Percentiles rank a stretch among this genome's conserved stretches.
phyloP scores from a whole-genome alignment of 306 rosid genomes.

The Luffa acutangula region DNA sequence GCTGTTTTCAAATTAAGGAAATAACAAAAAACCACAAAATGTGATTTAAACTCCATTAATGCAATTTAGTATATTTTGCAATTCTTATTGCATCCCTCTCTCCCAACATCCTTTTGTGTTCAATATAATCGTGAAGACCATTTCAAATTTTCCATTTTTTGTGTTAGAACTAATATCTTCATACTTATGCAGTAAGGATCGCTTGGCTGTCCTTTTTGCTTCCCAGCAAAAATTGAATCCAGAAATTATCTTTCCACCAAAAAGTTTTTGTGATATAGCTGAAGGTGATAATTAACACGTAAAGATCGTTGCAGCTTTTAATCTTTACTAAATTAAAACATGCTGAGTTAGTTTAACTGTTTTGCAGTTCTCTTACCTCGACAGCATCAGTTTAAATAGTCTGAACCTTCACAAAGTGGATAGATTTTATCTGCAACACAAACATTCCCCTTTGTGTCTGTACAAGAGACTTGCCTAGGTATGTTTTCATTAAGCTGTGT shows the following conservation, averaged over 20 bases:
- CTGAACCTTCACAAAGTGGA: neutral
- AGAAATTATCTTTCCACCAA: constrained; percentile 41
- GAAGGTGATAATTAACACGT: constrained; percentile 42
- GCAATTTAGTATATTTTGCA: neutral
- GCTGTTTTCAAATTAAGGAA: neutral
- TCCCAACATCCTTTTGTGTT: neutral
- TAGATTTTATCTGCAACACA: constrained; percentile 7
- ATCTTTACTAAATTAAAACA: neutral
- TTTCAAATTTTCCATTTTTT: neutral
- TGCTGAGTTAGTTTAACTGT: neutral
- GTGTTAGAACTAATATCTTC: constrained; percentile 8
- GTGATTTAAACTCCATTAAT: neutral
- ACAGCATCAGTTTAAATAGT: constrained; percentile 25
- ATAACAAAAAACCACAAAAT: no score
- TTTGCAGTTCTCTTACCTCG: constrained; percentile 54
- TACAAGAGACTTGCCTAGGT: constrained; percentile 11
- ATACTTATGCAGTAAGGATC: constrained; percentile 53
- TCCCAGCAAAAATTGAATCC: constrained; percentile 44
- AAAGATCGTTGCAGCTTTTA: neutral
- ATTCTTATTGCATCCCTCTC: neutral
- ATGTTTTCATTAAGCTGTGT: neutral
- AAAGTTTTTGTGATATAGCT: constrained; percentile 45
- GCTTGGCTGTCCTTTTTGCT: constrained; percentile 33
- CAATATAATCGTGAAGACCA: neutral
- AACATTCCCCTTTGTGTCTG: neutral